A percentile compares a stretch with the other conserved stretches of the same genome.
Evolutionary conservation across 2,329 filamentous ascomycete species (phyloP).

Genomic region (Phyllosticta capitalensis): DNA sequence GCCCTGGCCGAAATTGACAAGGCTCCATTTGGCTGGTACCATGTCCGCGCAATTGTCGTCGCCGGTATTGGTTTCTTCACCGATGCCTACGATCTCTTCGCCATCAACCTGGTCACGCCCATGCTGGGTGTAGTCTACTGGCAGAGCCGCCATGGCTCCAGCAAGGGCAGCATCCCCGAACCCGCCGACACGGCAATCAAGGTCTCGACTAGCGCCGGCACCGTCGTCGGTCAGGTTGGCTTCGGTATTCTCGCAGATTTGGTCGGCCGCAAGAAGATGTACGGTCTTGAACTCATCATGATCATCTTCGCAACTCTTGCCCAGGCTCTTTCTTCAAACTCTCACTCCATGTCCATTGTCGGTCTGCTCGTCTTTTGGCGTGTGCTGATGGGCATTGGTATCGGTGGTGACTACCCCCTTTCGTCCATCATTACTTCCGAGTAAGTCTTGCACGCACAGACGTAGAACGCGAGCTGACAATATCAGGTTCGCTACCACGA

Average conservation of each 20-base stretch:
- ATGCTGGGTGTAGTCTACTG: constrained; percentile 76
- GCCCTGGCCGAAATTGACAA: constrained; percentile 76
- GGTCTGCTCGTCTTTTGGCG: constrained; percentile 33
- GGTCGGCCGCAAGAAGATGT: constrained; percentile 74
- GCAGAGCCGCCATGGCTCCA: constrained; percentile 30
- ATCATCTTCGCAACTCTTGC: constrained; percentile 32
- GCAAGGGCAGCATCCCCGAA: constrained; percentile 46
- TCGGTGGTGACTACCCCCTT: constrained; percentile 68
- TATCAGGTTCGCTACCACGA: constrained; percentile 61
- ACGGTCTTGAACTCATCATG: constrained; percentile 46
- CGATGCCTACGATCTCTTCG: constrained; percentile 64
- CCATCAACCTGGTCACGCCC: constrained; percentile 59
- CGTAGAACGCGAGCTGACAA: background rate
- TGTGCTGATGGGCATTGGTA: constrained; percentile 31
- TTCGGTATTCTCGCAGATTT: constrained; percentile 62
- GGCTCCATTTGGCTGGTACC: constrained; percentile 73
- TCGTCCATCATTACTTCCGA: constrained; percentile 79
- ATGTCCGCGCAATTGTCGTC: constrained; percentile 67
- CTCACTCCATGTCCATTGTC: constrained; percentile 25
- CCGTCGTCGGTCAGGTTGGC: constrained; percentile 69
- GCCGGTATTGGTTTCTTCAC: constrained; percentile 86
- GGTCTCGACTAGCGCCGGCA: constrained; percentile 72
- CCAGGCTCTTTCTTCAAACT: constrained; percentile 28
- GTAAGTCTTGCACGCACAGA: constrained; percentile 22
- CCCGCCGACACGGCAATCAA: constrained; percentile 74